Evolutionary conservation across 768 basidiomycete species (phyloP), one percentile per base, ranked within the genome.

Genomic region (Hericium rajendrae): DNA sequence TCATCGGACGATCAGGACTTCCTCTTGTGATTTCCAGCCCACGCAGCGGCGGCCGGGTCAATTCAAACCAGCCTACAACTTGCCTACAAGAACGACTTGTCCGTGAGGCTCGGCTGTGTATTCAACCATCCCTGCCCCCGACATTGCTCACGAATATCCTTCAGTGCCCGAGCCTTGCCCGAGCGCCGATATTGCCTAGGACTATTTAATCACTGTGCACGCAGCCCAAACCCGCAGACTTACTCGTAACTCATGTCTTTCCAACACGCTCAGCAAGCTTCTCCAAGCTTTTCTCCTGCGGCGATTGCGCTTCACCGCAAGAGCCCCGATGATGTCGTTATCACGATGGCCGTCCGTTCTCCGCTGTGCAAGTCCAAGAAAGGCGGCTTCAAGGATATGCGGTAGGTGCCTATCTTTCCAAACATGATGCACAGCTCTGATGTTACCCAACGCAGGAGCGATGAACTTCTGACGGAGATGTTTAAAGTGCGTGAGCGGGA

Each of bases 381-480:
- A 63, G 90, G 90, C 28, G 87, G 81, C 6, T 71, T 81, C 71
- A 87, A 81, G 70, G 88, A 91, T 66, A 82, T 81, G 2, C 79
- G 73, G 85, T 79, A 64, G 65, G 78, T 64, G 11, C 8, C 4
- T 32, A 4, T 32, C 32, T 4, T n/a, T 46, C 8, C 43, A n/a
- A 13, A 46, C 43, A n/a, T 11, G 15, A 46, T 46, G 10, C 15
- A 46, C 3, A 18, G 43, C 16, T 6, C 43, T 46, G 43, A 46
- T 6, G 16, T 18, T 20, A 6, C 54, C 38, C 22, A 51, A 40
- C 48, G 16, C 58, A 88, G 87, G 62, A 85, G 79, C 20, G 91
- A 93, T 59, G 91, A 92, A 62, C 75, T 91, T 53, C 77, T 93
- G 73, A 74, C 85, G 13, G 86, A 91, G 69, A 88, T 90, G 74